A percentile compares a stretch with the other conserved stretches of the same genome.
Evolutionary conservation across 768 basidiomycete genomes (phyloP).

Genomic region (Amylocystis lapponica): DNA sequence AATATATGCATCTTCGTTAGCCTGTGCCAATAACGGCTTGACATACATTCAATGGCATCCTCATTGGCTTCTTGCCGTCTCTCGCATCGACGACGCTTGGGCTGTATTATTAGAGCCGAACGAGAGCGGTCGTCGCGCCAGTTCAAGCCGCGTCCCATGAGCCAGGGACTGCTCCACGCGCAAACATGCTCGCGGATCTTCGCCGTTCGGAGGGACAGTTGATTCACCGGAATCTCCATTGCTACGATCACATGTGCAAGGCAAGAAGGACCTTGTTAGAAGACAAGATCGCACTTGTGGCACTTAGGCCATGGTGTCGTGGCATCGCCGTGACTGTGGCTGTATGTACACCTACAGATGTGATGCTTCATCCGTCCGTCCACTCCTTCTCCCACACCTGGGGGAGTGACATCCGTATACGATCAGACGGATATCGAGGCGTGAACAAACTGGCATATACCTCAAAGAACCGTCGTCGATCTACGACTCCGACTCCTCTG

Average conservation of each 20-base stretch:
- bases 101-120: slow-evolving; percentile 43
- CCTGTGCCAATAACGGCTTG: slow-evolving; percentile 19
- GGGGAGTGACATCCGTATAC: neutral
- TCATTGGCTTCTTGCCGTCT: slow-evolving; percentile 75
- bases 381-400: slow-evolving; percentile 28
- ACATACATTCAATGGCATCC: slow-evolving; percentile 44
- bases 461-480: slow-evolving; percentile 65
- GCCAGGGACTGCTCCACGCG: slow-evolving; percentile 73
- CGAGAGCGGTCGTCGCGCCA: slow-evolving; percentile 32
- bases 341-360: too few species aligned
- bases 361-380: slow-evolving; percentile 10
- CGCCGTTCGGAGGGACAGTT: slow-evolving; percentile 99
- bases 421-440: too few species aligned
- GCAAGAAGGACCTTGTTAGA: too few species aligned
- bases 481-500: slow-evolving; percentile 51
- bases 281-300: too few species aligned
- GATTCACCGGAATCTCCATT: slow-evolving; percentile 93
- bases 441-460: slow-evolving; percentile 32
- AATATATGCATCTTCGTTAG: slow-evolving; percentile 2
- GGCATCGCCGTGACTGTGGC: too few species aligned
- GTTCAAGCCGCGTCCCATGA: slow-evolving; percentile 51
- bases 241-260: slow-evolving; percentile 88
- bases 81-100: slow-evolving; percentile 63
- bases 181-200: slow-evolving; percentile 85
- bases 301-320: too few species aligned